A percentile compares a stretch with the other conserved stretches of the same genome.
Conservation (phyloP, 352 stramenopile genomes). For the Phytopythium litorale region DNA sequence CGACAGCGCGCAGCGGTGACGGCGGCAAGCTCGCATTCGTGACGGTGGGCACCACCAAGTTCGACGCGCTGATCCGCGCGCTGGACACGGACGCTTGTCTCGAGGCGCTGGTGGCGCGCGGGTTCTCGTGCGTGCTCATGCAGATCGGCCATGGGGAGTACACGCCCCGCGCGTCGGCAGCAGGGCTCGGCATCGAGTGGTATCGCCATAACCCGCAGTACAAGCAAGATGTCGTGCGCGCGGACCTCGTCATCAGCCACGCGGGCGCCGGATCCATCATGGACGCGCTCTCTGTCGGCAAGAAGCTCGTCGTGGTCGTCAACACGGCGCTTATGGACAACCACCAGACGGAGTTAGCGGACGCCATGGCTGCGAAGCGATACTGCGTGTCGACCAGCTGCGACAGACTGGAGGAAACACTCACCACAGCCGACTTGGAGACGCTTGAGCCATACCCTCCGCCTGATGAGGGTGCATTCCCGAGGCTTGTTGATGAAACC, state of each 20-base stretch:
- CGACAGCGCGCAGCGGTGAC: not conserved
- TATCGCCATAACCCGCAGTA: constrained; percentile 93
- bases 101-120: constrained; percentile 36
- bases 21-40: constrained; percentile 66
- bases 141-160: constrained; percentile 83
- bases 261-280: constrained; percentile 93
- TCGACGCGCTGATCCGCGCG: constrained; percentile 85
- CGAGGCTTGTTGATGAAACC: constrained; percentile 54
- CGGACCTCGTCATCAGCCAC: constrained; percentile 95
- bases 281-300: constrained; percentile 80
- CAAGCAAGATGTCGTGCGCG: constrained; percentile 83
- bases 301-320: constrained; percentile 91
- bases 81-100: constrained; percentile 64
- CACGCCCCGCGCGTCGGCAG: constrained; percentile 27
- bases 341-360: constrained; percentile 94
- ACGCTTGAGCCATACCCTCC: constrained; percentile 49
- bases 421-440: constrained; percentile 37
- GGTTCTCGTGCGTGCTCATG: constrained; percentile 60
- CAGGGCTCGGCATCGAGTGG: constrained; percentile 35
- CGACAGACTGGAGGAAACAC: constrained; percentile 23
- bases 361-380: constrained; percentile 80
- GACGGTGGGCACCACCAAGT: constrained; percentile 94
- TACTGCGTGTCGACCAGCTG: constrained; percentile 61
- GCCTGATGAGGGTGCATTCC: constrained; percentile 61
- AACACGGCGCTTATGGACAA: constrained; percentile 97